Evolutionary conservation across 345 rosid genomes (phyloP).

Genomic region (Lumnitzera littorea): DNA sequence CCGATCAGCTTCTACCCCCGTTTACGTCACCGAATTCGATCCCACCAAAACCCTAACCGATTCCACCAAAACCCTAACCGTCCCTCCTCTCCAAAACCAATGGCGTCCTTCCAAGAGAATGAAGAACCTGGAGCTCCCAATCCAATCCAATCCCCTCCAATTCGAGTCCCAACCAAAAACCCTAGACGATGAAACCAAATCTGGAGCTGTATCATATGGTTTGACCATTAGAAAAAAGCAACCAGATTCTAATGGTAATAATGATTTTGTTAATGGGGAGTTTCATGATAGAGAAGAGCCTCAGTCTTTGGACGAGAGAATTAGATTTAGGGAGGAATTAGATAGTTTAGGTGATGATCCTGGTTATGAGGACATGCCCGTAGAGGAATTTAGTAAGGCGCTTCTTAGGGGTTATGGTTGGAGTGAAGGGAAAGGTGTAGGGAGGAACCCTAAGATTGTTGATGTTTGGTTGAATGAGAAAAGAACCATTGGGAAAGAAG

Average conservation of each 20-base stretch:
- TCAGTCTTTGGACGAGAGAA: conserved; percentile 25
- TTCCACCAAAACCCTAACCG: conserved; percentile 23
- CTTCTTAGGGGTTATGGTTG: conserved; percentile 83
- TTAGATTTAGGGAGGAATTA: conserved; percentile 44
- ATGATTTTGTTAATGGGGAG: neutral
- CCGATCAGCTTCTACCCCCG: conserved; percentile 4
- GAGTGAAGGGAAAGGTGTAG: conserved; percentile 76
- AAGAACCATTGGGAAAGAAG: conserved; percentile 53
- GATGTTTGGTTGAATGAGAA: conserved; percentile 43
- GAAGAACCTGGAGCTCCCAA: conserved; percentile 55
- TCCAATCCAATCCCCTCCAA: conserved; percentile 28
- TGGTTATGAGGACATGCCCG: conserved; percentile 58
- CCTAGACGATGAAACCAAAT: conserved; percentile 12
- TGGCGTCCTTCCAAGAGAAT: conserved; percentile 52
- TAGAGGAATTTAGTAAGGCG: conserved; percentile 68
- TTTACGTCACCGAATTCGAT: conserved; percentile 56
- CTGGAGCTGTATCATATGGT: conserved; percentile 35
- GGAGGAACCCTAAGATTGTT: conserved; percentile 65
- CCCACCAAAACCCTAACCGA: conserved; percentile 34
- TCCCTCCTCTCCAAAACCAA: conserved; percentile 52
- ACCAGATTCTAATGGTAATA: neutral
- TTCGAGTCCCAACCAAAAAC: conserved; percentile 39
- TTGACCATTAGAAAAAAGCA: conserved; percentile 45
- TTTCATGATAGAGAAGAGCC: conserved; percentile 2
- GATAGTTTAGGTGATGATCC: conserved; percentile 56